Conservation (phyloP, 1,139 yeast genomes). For the Taphrina deformans region DNA sequence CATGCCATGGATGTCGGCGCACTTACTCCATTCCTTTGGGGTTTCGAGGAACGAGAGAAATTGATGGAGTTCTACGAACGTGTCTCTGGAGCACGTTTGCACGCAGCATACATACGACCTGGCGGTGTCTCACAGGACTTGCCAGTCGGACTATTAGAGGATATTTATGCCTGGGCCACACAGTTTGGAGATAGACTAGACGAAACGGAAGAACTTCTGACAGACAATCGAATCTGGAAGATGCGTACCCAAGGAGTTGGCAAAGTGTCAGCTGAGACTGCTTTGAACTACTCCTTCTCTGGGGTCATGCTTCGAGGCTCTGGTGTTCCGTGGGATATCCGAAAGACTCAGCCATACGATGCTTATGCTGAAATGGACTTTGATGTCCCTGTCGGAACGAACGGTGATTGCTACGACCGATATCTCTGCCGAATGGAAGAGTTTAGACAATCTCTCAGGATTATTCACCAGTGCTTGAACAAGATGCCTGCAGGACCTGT, state of each 20-base stretch:
- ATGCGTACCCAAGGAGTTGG: slow-evolving; percentile 83
- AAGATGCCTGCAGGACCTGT: slow-evolving; percentile 93
- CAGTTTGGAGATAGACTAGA: slow-evolving; percentile 92
- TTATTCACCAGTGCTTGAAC: slow-evolving; percentile 84
- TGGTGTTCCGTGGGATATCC: slow-evolving; percentile 82
- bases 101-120: slow-evolving; percentile 84
- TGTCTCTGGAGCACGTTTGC: slow-evolving; percentile 87
- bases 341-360: slow-evolving; percentile 87
- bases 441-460: slow-evolving; percentile 86
- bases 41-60: slow-evolving; percentile 90
- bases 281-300: slow-evolving; percentile 73
- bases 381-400: slow-evolving; percentile 80
- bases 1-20: slow-evolving; percentile 97
- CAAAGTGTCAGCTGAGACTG: slow-evolving; percentile 80
- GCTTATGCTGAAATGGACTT: slow-evolving; percentile 85
- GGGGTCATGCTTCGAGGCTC: slow-evolving; percentile 93
- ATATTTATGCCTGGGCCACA: slow-evolving; percentile 94
- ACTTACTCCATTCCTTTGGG: slow-evolving; percentile 90
- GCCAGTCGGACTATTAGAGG: slow-evolving; percentile 83
- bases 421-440: slow-evolving; percentile 86
- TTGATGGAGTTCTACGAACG: slow-evolving; percentile 91
- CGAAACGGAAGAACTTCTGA: slow-evolving; percentile 83
- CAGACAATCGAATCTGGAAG: slow-evolving; percentile 92
- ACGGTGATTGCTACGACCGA: slow-evolving; percentile 91
- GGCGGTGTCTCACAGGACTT: slow-evolving; percentile 91